These are phyloP conservation scores for Cyclotella distinguenda DNA, from an alignment of 108 stramenopile species.

Conservation along the genomic window DNA sequence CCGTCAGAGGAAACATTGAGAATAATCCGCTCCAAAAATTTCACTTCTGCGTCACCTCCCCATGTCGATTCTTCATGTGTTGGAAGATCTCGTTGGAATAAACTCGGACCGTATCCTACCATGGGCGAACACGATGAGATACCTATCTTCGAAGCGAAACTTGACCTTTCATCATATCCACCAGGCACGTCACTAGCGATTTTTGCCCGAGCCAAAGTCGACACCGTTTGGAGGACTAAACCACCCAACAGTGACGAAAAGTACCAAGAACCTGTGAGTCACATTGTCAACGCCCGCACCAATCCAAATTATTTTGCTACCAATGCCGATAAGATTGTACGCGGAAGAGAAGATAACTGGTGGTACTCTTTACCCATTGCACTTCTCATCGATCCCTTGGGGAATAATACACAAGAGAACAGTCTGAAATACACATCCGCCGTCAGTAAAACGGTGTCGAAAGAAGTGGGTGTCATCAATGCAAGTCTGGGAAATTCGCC, in stretches of 20 bases:
- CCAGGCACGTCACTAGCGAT: constrained; percentile 33
- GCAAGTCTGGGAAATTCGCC: too few relatives aligned
- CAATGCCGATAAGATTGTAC: constrained; percentile 42
- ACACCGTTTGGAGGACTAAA: constrained; percentile 39
- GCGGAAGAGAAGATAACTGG: constrained; percentile 34
- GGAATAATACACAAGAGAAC: constrained; percentile 4
- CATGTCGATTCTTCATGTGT: background rate
- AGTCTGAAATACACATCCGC: too few relatives aligned
- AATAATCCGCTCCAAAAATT: constrained; percentile 14
- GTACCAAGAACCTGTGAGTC: constrained; percentile 51
- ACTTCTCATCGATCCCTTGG: constrained; percentile 18
- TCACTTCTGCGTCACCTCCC: background rate
- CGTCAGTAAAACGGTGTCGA: too few relatives aligned
- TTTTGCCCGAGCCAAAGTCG: constrained; percentile 51
- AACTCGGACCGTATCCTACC: constrained; percentile 29
- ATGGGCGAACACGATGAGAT: background rate
- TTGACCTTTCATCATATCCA: constrained; percentile 26
- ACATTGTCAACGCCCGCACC: constrained; percentile 73
- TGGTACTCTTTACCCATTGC: constrained; percentile 46
- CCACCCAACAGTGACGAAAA: constrained; percentile 18
- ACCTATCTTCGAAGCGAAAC: constrained; percentile 36
- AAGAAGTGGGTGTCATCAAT: too few relatives aligned
- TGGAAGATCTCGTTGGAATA: constrained; percentile 43
- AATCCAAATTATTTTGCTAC: constrained; percentile 51
- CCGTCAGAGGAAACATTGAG: constrained; percentile 17